phyloP scores from a whole-genome alignment of 2,329 filamentous ascomycete species.

The Metarhizium brunneum region DNA sequence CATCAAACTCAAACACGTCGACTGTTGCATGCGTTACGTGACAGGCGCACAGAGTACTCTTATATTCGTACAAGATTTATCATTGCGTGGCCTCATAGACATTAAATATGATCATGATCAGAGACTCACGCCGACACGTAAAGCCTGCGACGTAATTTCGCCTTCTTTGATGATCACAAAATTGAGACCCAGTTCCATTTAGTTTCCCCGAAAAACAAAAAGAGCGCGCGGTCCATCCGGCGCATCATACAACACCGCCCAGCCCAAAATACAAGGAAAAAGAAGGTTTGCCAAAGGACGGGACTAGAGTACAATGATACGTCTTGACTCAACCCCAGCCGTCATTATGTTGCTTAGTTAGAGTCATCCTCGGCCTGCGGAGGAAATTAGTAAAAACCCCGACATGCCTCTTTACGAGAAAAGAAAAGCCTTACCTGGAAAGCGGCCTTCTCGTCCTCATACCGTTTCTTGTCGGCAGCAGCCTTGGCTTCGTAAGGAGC shows the following conservation, averaged over 20 bases:
- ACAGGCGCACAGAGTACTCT: not conserved
- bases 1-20: not conserved
- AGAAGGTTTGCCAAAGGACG: conserved; percentile 10
- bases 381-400: not conserved
- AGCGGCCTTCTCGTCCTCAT: conserved; percentile 93
- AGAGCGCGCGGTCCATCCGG: conserved; percentile 25
- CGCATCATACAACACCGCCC: conserved; percentile 33
- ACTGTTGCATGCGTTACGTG: not conserved
- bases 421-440: conserved; percentile 61
- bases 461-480: conserved; percentile 95
- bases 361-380: conserved; percentile 49
- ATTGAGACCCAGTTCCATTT: conserved; percentile 24
- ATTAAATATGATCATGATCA: conserved; percentile 13
- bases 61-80: conserved; percentile 19
- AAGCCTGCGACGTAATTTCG: conserved; percentile 5
- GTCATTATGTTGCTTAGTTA: conserved; percentile 17
- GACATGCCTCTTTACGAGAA: not conserved
- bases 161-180: conserved; percentile 21
- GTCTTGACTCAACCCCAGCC: conserved; percentile 3
- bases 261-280: conserved; percentile 28
- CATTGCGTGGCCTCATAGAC: conserved; percentile 16
- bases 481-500: conserved; percentile 95
- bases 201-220: conserved; percentile 26
- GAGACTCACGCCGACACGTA: conserved; percentile 13
- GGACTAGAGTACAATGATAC: conserved; percentile 8